Evolutionary conservation across 345 rosid species (phyloP), one percentile per base, ranked within the genome.

Genomic region (Erodium maritimum): DNA sequence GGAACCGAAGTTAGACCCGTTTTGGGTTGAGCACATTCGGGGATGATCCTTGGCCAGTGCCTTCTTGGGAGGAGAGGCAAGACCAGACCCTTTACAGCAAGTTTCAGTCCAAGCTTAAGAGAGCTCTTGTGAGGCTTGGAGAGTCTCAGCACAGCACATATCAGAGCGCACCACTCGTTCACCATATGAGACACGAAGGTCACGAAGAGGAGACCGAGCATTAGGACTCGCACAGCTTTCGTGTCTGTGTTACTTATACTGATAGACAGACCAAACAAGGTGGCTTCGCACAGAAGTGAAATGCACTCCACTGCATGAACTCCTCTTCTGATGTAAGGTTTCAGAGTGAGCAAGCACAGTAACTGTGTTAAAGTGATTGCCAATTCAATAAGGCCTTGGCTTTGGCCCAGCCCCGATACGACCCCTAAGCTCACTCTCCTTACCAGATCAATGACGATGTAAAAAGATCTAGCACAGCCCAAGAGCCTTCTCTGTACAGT

Each of bases 151-250:
- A 77, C 64, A 67, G 56, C 66, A 45, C 66, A 64, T 55, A 69
- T 69, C 57, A 80, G 48, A 19, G 71, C 72, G 60, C 66, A 64
- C 85, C 85, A 80, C 63, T 75, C 80, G 11, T 77, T 80, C 63
- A 66, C 60, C 24, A 75, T 46, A 55, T 80, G 85, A 53, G 74
- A 69, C 51, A 70, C 58, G 20, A 77, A 75, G 22, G 76, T 53
- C 18, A 80, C 55, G 65, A 80, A 59, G 56, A 80, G 80, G 51
- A 80, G 78, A 66, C 56, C 73, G 65, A 75, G 56, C 85, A 75
- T 77, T 46, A 61, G 22, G 23, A 59, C 50, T 66, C 82, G 80
- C 21, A 51, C 45, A 17, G 42, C 59, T 52, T 58, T 62, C 23
- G n/a, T n/a, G n/a, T n/a, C n/a, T n/a, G 56, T 70, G 58, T 50